These are phyloP conservation scores for Dictyostelium intermedium DNA, from an alignment of 78 protist species.

Conservation along the genomic window DNA sequence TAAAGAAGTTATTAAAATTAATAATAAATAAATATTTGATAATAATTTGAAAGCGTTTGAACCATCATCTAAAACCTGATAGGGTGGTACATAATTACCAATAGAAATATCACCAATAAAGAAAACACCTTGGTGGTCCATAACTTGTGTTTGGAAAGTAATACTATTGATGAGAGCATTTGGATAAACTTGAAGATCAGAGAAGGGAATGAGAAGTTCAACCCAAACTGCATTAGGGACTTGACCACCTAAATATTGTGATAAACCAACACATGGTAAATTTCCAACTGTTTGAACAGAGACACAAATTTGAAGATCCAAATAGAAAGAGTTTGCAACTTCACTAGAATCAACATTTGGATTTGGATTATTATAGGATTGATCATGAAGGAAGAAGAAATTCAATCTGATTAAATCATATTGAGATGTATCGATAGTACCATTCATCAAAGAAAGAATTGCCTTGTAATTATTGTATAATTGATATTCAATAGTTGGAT, in stretches of 20 bases:
- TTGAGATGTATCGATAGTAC: slow-evolving; percentile 1
- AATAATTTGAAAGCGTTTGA: neutral
- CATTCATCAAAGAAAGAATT: neutral
- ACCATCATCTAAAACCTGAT: neutral
- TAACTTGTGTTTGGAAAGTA: neutral
- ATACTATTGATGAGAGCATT: neutral
- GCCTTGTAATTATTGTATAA: neutral
- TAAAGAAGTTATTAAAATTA: neutral
- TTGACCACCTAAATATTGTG: slow-evolving; percentile 61
- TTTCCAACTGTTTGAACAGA: neutral
- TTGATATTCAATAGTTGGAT: neutral
- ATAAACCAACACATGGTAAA: slow-evolving; percentile 38
- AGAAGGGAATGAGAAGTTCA: slow-evolving; percentile 22
- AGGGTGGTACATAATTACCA: neutral
- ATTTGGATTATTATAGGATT: neutral
- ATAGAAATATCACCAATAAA: neutral
- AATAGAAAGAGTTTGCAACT: neutral
- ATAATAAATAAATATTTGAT: neutral
- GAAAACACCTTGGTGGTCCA: slow-evolving; percentile 6
- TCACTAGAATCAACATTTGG: neutral
- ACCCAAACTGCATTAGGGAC: slow-evolving; percentile 30
- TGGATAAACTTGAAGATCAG: slow-evolving; percentile 18
- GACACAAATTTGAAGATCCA: neutral
- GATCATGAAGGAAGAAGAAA: neutral
- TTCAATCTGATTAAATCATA: neutral